phyloP scores from a whole-genome alignment of 2,329 filamentous ascomycete species.

The Alternaria ethzedia region DNA sequence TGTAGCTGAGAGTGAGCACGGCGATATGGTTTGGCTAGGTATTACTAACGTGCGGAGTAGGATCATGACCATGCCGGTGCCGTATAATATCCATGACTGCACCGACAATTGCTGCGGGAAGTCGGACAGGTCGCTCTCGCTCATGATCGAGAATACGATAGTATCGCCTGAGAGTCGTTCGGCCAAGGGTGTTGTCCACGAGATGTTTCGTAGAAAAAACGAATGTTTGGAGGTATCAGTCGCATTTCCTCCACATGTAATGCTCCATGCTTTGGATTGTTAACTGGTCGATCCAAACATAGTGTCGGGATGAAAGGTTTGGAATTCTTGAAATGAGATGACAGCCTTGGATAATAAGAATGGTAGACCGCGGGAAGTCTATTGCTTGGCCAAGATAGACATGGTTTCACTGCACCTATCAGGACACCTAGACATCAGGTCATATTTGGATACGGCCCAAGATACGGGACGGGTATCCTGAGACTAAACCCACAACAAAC shows the following conservation, averaged over 20 bases:
- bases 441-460: not conserved
- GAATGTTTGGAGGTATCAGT: not conserved
- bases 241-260: not conserved
- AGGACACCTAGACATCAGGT: not conserved
- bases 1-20: conserved; percentile 8
- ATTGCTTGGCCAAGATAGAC: not conserved
- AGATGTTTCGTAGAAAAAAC: not conserved
- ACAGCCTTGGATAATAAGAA: not conserved
- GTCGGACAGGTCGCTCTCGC: not conserved
- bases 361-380: not conserved
- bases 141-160: not conserved
- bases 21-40: not conserved
- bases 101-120: conserved; percentile 27
- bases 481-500: not conserved
- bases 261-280: not conserved
- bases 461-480: not conserved
- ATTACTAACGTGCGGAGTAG: conserved; percentile 33
- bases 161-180: not conserved
- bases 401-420: not conserved
- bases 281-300: not conserved
- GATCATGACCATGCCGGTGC: conserved; percentile 38
- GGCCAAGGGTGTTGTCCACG: not conserved
- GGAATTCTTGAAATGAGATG: not conserved
- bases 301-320: not conserved
- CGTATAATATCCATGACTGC: conserved; percentile 40